Percentiles rank a stretch among this genome's conserved stretches.
These are phyloP conservation scores for Blastomyces parvus DNA, from an alignment of 2,329 filamentous ascomycete species.

Conservation along the genomic window DNA sequence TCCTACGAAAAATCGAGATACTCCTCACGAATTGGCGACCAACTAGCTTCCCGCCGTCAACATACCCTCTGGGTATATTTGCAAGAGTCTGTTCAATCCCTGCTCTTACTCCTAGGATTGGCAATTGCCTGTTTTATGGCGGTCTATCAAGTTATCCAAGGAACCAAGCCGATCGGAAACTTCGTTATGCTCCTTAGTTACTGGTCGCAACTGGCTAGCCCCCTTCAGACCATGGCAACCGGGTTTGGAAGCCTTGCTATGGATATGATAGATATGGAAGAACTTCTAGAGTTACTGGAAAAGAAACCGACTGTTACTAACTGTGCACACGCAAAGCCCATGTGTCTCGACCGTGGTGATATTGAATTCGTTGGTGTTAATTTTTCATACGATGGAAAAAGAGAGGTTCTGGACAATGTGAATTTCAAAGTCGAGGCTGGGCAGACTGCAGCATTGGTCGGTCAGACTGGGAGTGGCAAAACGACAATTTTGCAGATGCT, in stretches of 20 bases:
- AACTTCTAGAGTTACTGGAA: constrained; percentile 39
- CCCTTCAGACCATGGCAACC: constrained; percentile 43
- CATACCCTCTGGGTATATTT: constrained; percentile 27
- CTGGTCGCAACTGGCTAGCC: constrained; percentile 46
- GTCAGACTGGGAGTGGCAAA: constrained; percentile 52
- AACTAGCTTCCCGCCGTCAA: constrained; percentile 29
- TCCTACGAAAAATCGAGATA: constrained; percentile 47
- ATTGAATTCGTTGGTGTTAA: constrained; percentile 43
- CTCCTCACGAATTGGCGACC: constrained; percentile 28
- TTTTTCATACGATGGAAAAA: constrained; percentile 46
- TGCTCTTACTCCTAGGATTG: constrained; percentile 41
- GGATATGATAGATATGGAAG: constrained; percentile 56
- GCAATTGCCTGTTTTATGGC: constrained; percentile 44
- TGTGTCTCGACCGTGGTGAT: constrained; percentile 35
- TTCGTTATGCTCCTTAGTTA: constrained; percentile 59
- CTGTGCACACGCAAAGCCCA: constrained; percentile 24
- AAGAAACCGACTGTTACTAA: constrained; percentile 40
- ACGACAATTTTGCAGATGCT: constrained; percentile 48
- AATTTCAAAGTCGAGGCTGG: constrained; percentile 41
- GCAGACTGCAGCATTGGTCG: constrained; percentile 46
- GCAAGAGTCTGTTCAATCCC: constrained; percentile 36
- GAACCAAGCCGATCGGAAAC: constrained; percentile 45
- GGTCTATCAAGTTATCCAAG: constrained; percentile 44
- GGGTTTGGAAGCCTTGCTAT: constrained; percentile 41
- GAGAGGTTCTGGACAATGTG: constrained; percentile 40